These are phyloP conservation scores for Deinandra increscens DNA, from an alignment of 129 eudicot species.

Conservation along the genomic window DNA sequence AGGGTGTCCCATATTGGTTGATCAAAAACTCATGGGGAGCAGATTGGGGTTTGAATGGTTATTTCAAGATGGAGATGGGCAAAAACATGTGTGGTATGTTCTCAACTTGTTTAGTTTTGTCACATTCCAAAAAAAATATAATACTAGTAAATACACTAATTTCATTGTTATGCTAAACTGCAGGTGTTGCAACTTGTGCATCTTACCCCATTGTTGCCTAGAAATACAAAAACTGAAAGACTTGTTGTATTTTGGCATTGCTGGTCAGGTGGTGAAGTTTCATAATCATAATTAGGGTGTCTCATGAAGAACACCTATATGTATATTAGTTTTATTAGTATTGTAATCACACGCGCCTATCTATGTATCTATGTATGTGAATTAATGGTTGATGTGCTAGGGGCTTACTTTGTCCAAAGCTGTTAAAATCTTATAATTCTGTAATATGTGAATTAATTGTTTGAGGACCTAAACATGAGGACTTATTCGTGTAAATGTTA, in stretches of 20 bases:
- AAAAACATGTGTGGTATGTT: conserved; percentile 95
- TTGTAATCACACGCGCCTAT: not conserved
- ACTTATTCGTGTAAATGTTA: too few species aligned
- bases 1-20: conserved; percentile 89
- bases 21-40: conserved; percentile 99
- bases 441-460: too few species aligned
- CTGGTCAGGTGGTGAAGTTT: not conserved
- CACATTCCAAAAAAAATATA: not conserved
- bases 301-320: not conserved
- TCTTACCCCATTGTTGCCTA: conserved; percentile 85
- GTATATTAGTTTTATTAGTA: conserved; percentile 1
- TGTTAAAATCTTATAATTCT: too few species aligned
- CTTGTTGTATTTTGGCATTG: not conserved
- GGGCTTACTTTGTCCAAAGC: too few species aligned
- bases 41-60: conserved; percentile 92
- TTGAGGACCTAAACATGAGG: too few species aligned
- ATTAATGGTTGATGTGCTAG: too few species aligned
- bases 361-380: not conserved
- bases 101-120: not conserved
- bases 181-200: conserved; percentile 98
- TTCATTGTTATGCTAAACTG: not conserved
- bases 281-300: not conserved
- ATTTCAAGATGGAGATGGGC: conserved; percentile 98
- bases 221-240: not conserved
- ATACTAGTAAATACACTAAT: not conserved